A percentile compares a stretch with the other conserved stretches of the same genome.
Conservation (phyloP, 306 rosid species). For the Oemleria cerasiformis region DNA sequence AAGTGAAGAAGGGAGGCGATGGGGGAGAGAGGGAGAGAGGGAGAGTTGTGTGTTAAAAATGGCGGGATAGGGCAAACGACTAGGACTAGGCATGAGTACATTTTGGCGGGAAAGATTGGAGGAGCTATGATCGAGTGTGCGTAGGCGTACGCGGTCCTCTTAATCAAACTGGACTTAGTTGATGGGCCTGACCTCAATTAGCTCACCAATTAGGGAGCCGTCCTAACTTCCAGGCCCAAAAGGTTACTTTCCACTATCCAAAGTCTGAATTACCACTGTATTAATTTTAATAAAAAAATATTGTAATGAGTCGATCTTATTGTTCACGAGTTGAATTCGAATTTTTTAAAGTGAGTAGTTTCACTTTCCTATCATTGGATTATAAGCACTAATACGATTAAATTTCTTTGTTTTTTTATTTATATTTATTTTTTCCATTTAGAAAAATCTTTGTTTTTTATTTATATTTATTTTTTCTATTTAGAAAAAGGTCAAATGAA, state of each 20-base stretch:
- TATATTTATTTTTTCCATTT: too few relatives aligned
- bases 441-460: too few relatives aligned
- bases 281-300: too few relatives aligned
- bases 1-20: neutral
- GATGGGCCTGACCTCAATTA: neutral
- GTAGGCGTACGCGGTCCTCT: neutral
- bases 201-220: neutral
- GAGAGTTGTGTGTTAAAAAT: neutral
- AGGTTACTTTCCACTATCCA: neutral
- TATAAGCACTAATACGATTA: too few relatives aligned
- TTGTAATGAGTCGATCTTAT: too few relatives aligned
- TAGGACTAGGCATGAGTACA: neutral
- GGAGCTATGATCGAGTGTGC: neutral
- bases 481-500: too few relatives aligned
- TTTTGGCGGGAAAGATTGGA: neutral
- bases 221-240: neutral
- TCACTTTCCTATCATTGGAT: too few relatives aligned
- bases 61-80: constrained; percentile 11
- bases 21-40: neutral
- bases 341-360: too few relatives aligned
- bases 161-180: neutral
- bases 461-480: too few relatives aligned
- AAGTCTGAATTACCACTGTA: too few relatives aligned
- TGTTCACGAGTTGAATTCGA: too few relatives aligned
- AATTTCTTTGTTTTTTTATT: too few relatives aligned